Percentiles rank a stretch among this genome's conserved stretches.
phyloP scores from a whole-genome alignment of 1,139 yeast genomes.

The Petasospora fabianii region DNA sequence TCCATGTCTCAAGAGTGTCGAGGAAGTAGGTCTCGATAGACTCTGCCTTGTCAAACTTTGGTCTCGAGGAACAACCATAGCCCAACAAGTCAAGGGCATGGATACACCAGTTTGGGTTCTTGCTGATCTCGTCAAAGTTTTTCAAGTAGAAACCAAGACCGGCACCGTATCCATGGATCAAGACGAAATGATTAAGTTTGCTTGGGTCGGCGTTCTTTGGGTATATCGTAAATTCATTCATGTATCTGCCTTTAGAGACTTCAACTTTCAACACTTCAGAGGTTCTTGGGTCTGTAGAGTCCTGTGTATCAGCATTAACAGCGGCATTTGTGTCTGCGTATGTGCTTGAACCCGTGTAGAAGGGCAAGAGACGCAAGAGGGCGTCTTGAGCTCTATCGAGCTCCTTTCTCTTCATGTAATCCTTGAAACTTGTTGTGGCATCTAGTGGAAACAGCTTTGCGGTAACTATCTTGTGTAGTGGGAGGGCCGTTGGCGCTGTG shows the following conservation, averaged over 20 bases:
- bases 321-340: constrained; percentile 11
- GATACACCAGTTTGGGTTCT: constrained; percentile 49
- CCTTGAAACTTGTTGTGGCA: constrained; percentile 46
- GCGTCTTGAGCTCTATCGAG: constrained; percentile 51
- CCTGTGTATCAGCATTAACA: constrained; percentile 21
- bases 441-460: constrained; percentile 56
- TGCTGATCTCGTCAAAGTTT: constrained; percentile 48
- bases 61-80: constrained; percentile 70
- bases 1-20: constrained; percentile 78
- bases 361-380: constrained; percentile 36
- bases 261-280: constrained; percentile 34
- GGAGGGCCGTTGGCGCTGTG: constrained; percentile 63
- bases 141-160: constrained; percentile 69
- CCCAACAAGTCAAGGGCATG: constrained; percentile 77
- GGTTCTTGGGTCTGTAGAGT: constrained; percentile 22
- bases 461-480: constrained; percentile 45
- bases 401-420: constrained; percentile 42
- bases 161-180: constrained; percentile 79
- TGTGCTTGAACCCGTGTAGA: constrained; percentile 11
- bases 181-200: constrained; percentile 50
- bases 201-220: constrained; percentile 37
- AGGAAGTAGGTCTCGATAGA: constrained; percentile 63
- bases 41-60: constrained; percentile 42
- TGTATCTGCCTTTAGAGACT: constrained; percentile 44
- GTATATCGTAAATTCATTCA: constrained; percentile 61